Evolutionary conservation across 2,329 filamentous ascomycete species (phyloP).

Genomic region (Alternaria angustiovoidea): DNA sequence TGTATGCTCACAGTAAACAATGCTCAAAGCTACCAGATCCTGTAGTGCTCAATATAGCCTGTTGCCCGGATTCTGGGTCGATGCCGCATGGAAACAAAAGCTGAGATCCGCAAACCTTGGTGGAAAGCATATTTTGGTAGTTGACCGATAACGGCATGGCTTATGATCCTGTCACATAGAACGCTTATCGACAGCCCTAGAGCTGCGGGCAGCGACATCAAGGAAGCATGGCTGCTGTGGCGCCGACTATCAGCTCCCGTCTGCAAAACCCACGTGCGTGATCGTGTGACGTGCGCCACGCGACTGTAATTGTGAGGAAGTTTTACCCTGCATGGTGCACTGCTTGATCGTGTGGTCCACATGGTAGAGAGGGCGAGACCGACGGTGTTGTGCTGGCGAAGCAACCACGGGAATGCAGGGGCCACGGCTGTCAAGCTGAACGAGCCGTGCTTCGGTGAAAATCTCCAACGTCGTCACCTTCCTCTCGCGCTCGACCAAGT

Average conservation of each 20-base stretch:
- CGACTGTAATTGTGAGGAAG: neutral
- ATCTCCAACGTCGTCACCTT: neutral
- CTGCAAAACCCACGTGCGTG: conserved; percentile 1
- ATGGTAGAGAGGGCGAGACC: neutral
- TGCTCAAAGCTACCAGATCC: neutral
- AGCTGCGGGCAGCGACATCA: neutral
- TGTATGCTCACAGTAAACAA: neutral
- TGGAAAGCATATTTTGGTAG: neutral
- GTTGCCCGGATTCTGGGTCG: neutral
- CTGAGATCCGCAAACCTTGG: neutral
- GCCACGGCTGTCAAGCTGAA: conserved; percentile 1
- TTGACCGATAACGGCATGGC: neutral
- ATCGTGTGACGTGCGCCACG: conserved; percentile 5
- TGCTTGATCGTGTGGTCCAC: neutral
- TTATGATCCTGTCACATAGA: neutral
- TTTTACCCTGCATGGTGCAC: neutral
- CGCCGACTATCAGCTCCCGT: neutral
- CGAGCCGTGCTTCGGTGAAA: neutral
- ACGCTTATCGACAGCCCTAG: neutral
- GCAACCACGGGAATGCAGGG: conserved; percentile 3
- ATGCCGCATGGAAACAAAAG: neutral
- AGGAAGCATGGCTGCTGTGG: neutral
- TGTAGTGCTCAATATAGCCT: neutral
- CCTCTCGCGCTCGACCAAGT: neutral
- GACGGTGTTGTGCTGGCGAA: conserved; percentile 3